Base-by-base conservation (phyloP, 1,139 yeast genomes). In the Candida mesenterica region DNA sequence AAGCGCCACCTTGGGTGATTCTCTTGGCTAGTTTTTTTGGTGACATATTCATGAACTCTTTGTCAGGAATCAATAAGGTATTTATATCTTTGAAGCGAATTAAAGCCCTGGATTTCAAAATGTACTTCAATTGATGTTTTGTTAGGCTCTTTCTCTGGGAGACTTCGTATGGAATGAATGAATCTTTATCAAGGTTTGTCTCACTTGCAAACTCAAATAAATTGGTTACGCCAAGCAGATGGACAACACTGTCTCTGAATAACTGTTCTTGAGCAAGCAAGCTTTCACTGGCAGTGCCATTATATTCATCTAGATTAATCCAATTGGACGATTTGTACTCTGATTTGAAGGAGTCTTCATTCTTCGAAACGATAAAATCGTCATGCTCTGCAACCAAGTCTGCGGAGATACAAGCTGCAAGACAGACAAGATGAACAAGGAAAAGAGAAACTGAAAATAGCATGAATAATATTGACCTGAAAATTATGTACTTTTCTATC, bases 71-170 rank as follows among this genome's bases (percentile, higher is more conserved):
- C n/a, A 56, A 33, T 2, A 50, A 37, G 0, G 59, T 51, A 14
- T 46, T 43, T 3, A 57, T 42, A 32, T 56, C 61, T 30, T 44
- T 39, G 34, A 55, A 53, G n/a, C 36, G 23, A 5, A 57, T 37
- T 6, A 50, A 40, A 17, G 49, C 39, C 22, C 43, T 47, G 5
- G 55, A 54, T n/a, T 30, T 19, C 22, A 38, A 15, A 2, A 38
- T 24, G 13, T 32, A 14, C 3, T 23, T 24, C 23, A 38, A n/a
- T 5, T 13, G 24, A 7, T 18, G 15, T 4, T 27, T 4, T 15
- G 17, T 29, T n/a, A 38, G 17, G 16, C 27, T 25, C 6, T 25
- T 19, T 24, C 39, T 23, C 8, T 9, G 15, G 4, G 28, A 25
- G 10, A 25, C 10, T 15, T 25, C 17, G 15, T n/a, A 25, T 13